These are phyloP conservation scores for Talaromyces atroroseus DNA, from an alignment of 2,329 filamentous ascomycete species.

Conservation along the genomic window DNA sequence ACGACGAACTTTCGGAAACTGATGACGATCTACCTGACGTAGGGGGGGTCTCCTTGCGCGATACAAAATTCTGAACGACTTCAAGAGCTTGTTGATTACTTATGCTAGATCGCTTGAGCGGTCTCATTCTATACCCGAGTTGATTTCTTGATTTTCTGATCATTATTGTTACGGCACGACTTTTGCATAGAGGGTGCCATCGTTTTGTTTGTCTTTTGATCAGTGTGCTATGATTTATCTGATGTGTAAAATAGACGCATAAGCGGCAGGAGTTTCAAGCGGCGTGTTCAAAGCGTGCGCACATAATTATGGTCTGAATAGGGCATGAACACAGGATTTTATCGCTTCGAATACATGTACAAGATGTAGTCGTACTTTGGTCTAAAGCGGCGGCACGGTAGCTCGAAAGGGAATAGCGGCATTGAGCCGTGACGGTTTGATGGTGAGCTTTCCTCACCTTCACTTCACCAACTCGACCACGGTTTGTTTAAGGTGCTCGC, in stretches of 20 bases:
- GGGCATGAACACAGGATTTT: background rate
- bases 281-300: slow-evolving; percentile 5
- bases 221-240: background rate
- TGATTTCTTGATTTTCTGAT: background rate
- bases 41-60: slow-evolving; percentile 15
- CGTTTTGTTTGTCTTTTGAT: background rate
- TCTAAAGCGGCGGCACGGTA: background rate
- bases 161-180: background rate
- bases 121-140: slow-evolving; percentile 3
- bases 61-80: background rate
- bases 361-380: background rate
- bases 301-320: background rate
- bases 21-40: slow-evolving; percentile 37
- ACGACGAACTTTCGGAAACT: slow-evolving; percentile 15
- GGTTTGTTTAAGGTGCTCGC: background rate
- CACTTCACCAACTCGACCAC: background rate
- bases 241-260: slow-evolving; percentile 8
- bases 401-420: background rate
- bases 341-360: background rate
- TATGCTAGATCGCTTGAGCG: background rate
- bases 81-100: background rate
- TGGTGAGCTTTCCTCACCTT: background rate
- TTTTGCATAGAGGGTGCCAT: background rate
- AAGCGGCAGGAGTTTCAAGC: slow-evolving; percentile 9
- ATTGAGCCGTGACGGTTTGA: background rate